These are phyloP conservation scores for Hygrophorus pudorinus DNA, from an alignment of 768 basidiomycete genomes.

Conservation along the genomic window DNA sequence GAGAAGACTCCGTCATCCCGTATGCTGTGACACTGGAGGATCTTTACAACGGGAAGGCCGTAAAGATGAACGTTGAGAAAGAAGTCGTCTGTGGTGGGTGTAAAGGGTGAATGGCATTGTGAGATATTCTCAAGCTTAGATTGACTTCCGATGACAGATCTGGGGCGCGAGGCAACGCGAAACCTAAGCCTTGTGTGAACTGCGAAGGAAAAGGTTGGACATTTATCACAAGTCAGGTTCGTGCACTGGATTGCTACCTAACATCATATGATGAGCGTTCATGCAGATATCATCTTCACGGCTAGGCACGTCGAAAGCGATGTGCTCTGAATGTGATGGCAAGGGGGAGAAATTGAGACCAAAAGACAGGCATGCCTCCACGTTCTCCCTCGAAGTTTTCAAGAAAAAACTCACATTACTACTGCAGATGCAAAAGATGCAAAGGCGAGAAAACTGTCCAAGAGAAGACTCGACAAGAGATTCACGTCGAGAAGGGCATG, in stretches of 20 bases:
- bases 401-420: conserved; percentile 4
- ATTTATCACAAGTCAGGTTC: conserved; percentile 45
- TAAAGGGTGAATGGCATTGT: conserved; percentile 48
- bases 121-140: neutral
- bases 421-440: conserved; percentile 90
- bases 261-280: neutral
- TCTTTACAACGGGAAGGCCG: conserved; percentile 82
- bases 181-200: conserved; percentile 68
- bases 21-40: conserved; percentile 89
- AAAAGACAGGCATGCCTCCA: conserved; percentile 62
- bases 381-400: conserved; percentile 1
- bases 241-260: conserved; percentile 3
- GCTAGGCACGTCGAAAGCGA: conserved; percentile 39
- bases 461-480: conserved; percentile 85
- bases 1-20: conserved; percentile 64
- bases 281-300: conserved; percentile 33
- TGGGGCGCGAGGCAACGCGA: conserved; percentile 76
- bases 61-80: conserved; percentile 85
- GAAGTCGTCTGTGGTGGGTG: conserved; percentile 71
- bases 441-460: conserved; percentile 77
- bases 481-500: conserved; percentile 84
- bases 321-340: conserved; percentile 65
- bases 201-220: conserved; percentile 84
- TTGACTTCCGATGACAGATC: conserved; percentile 33
- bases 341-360: conserved; percentile 65